Percentiles rank a stretch among this genome's conserved stretches.
phyloP scores from a whole-genome alignment of 1,139 yeast genomes.

The Suhomyces yuchorum region DNA sequence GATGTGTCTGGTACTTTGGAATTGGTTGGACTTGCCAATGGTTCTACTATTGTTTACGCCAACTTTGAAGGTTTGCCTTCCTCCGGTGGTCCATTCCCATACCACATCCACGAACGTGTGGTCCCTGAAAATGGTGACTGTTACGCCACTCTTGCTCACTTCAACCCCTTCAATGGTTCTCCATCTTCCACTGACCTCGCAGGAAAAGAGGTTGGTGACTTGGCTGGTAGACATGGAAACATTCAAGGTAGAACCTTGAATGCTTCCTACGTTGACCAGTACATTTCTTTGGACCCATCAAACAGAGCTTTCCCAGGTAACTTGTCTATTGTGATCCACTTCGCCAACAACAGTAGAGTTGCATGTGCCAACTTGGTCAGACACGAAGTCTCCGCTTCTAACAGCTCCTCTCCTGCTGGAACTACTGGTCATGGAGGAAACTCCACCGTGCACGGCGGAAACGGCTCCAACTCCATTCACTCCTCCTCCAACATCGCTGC shows the following conservation, averaged over 20 bases:
- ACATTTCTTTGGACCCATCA: constrained; percentile 40
- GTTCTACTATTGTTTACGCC: constrained; percentile 36
- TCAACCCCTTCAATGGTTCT: constrained; percentile 43
- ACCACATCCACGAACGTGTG: constrained; percentile 36
- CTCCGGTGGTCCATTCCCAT: constrained; percentile 44
- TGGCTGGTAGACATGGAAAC: constrained; percentile 45
- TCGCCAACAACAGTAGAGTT: constrained; percentile 33
- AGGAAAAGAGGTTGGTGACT: constrained; percentile 43
- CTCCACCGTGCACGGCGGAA: background rate
- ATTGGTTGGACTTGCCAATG: constrained; percentile 35
- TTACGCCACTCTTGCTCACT: constrained; percentile 39
- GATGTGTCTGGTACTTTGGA: constrained; percentile 32
- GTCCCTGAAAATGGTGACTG: constrained; percentile 44
- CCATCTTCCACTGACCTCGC: constrained; percentile 27
- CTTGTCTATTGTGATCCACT: constrained; percentile 43
- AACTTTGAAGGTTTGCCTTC: constrained; percentile 38
- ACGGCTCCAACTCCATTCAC: constrained; percentile 1
- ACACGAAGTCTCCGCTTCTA: constrained; percentile 8
- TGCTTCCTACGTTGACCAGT: constrained; percentile 35
- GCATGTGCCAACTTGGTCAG: constrained; percentile 45
- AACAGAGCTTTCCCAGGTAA: constrained; percentile 40
- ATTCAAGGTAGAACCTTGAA: constrained; percentile 29
- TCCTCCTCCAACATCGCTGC: constrained; percentile 13
- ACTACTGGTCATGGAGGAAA: background rate
- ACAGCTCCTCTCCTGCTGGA: background rate